Evolutionary conservation across 768 basidiomycete genomes (phyloP), one percentile per base, ranked within the genome.

Genomic region (Collybia mongolica): DNA sequence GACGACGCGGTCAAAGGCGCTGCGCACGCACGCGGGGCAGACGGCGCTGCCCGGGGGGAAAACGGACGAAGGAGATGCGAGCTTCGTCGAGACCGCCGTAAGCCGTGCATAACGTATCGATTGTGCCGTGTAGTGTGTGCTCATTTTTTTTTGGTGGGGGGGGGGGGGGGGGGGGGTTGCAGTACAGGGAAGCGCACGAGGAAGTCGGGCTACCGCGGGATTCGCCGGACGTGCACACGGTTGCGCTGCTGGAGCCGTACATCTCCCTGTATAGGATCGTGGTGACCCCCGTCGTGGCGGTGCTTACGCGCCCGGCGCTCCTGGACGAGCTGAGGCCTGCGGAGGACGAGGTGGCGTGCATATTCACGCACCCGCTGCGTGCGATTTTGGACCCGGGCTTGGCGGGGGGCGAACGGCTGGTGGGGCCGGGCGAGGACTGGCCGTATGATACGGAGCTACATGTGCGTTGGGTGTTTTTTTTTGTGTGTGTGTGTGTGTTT

Each of bases 11-110:
- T 90, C 92, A 5, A 92, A 88, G 64, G 61, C 70, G 2, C 73
- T 92, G 9, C 72, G 88, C 23, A 81, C 85, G 0, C 89, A 92
- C 65, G 83, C 89, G 3, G 90, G 88, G 15, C 84, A 92, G 62
- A 90, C 89, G 3, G 90, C 91, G 1, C 65, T 93, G 0, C 92
- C 92, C 0, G 92, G 92, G 14, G 92, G 92, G 2, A 89, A 85
- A 59, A 74, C 78, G 32, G 92, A 94, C 54, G 75, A 79, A 3
- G 72, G 63, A 2, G 93, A 96, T 65, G 56, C 58, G 1, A 77
- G 79, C 61, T 71, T 88, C 2, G 66, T 85, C 8, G 68, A 78
- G 38, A 90, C 93, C 39, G 93, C 93, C 15, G 93, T 94, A 65
- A 17, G 46, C 44, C n/a, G n/a, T n/a, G n/a, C n/a, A n/a, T n/a